These are phyloP conservation scores for Meyerozyma sp. DNA, from an alignment of 1,139 yeast species.

Conservation along the genomic window DNA sequence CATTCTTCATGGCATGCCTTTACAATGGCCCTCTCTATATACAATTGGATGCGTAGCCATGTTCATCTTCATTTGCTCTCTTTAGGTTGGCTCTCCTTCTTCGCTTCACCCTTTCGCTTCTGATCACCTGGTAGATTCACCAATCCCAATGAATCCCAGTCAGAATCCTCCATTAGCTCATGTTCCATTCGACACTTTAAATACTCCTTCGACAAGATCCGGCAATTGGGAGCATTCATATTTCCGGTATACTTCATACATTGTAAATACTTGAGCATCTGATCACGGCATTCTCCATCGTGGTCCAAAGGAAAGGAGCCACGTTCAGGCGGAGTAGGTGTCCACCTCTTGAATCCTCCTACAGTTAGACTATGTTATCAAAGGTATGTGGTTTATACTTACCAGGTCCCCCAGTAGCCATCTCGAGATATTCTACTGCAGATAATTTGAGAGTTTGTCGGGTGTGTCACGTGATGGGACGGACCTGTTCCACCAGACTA, in stretches of 20 bases:
- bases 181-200: constrained; percentile 87
- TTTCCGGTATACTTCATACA: constrained; percentile 78
- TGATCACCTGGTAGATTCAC: constrained; percentile 57
- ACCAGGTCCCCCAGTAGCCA: constrained; percentile 2
- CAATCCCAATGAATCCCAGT: constrained; percentile 79
- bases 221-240: constrained; percentile 84
- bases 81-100: not conserved
- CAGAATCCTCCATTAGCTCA: constrained; percentile 76
- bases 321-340: constrained; percentile 92
- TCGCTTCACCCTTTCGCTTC: constrained; percentile 9
- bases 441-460: not conserved
- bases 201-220: constrained; percentile 76
- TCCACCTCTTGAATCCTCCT: constrained; percentile 46
- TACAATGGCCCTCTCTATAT: too few relatives aligned
- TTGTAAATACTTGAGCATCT: constrained; percentile 69
- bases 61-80: not conserved
- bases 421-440: not conserved
- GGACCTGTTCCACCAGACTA: not conserved
- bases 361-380: not conserved
- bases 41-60: too few relatives aligned
- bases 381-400: not conserved
- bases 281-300: constrained; percentile 73
- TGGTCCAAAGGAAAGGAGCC: constrained; percentile 97
- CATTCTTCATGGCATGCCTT: too few relatives aligned
- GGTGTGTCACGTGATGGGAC: not conserved